These are phyloP conservation scores for Debaryomyces coudertii DNA, from an alignment of 1,139 yeast genomes.

Conservation along the genomic window DNA sequence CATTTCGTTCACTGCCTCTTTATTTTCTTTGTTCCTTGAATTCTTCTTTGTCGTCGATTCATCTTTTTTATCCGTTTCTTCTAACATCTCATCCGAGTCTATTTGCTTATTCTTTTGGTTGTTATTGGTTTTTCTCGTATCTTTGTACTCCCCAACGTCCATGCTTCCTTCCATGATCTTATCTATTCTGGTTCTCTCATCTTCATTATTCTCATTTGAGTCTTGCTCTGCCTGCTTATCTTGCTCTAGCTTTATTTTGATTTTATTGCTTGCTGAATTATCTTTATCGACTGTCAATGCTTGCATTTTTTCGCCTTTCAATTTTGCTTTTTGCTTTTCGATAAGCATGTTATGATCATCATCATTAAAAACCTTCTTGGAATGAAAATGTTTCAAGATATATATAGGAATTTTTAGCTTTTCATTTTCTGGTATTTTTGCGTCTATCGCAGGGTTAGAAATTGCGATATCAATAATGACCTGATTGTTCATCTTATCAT, in stretches of 20 bases:
- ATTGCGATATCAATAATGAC: slow-evolving; percentile 47
- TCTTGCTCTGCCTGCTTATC: slow-evolving; percentile 13
- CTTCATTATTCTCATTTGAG: slow-evolving; percentile 7
- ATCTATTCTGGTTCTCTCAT: slow-evolving; percentile 5
- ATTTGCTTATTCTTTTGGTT: not conserved
- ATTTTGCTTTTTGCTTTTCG: slow-evolving; percentile 12
- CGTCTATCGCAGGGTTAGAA: slow-evolving; percentile 29
- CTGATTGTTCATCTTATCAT: slow-evolving; percentile 15
- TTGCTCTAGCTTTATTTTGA: slow-evolving; percentile 12
- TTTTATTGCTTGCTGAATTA: slow-evolving; percentile 21
- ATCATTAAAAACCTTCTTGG: slow-evolving; percentile 30
- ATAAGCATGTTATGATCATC: slow-evolving; percentile 26
- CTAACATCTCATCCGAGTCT: not conserved
- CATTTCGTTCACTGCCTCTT: slow-evolving; percentile 7
- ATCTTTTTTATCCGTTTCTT: not conserved
- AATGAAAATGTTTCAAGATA: slow-evolving; percentile 34
- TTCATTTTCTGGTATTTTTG: slow-evolving; percentile 36
- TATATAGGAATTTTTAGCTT: slow-evolving; percentile 31
- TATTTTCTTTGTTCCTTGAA: slow-evolving; percentile 7
- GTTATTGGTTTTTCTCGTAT: not conserved
- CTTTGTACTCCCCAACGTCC: slow-evolving; percentile 9
- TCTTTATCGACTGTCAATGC: slow-evolving; percentile 21
- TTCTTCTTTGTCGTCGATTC: not conserved
- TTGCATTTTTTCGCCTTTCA: slow-evolving; percentile 17
- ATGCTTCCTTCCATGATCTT: slow-evolving; percentile 10